A percentile compares a stretch with the other conserved stretches of the same genome.
phyloP scores from a whole-genome alignment of 768 basidiomycete species.

The Suillus weaverae region DNA sequence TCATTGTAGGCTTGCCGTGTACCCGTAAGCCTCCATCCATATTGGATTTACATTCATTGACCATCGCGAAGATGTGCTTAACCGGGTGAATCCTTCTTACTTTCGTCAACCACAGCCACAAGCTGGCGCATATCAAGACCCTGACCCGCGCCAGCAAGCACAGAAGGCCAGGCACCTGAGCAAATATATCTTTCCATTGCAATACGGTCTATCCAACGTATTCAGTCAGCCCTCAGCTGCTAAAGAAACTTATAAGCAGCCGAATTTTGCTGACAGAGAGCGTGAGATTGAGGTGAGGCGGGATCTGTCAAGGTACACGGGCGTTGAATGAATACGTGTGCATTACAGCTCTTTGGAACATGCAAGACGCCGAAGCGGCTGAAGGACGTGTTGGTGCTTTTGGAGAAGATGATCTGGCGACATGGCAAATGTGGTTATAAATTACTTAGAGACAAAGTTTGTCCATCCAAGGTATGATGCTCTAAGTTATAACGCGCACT shows the following conservation, averaged over 20 bases:
- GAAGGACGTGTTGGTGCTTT: conserved; percentile 49
- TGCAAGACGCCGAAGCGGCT: conserved; percentile 77
- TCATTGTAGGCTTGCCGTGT: conserved; percentile 65
- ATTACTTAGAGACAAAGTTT: conserved; percentile 57
- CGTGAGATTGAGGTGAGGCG: conserved; percentile 62
- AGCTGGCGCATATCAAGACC: conserved; percentile 38
- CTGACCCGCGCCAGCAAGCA: conserved; percentile 47
- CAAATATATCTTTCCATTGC: conserved; percentile 85
- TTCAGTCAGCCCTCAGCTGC: conserved; percentile 39
- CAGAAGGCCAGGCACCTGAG: conserved; percentile 61
- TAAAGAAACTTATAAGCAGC: conserved; percentile 36
- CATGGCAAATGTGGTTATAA: conserved; percentile 73
- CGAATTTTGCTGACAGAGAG: conserved; percentile 63
- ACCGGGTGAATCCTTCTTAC: conserved; percentile 51
- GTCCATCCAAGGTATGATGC: conserved; percentile 69
- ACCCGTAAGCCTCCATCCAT: conserved; percentile 49
- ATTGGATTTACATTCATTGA: background rate
- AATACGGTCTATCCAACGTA: conserved; percentile 65
- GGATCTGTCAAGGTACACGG: background rate
- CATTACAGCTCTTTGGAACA: conserved; percentile 38
- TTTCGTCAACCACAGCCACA: conserved; percentile 28
- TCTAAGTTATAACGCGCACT: background rate
- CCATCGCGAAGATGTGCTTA: conserved; percentile 58
- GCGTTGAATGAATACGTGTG: background rate
- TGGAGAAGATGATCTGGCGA: conserved; percentile 64